Percentiles rank a stretch among this genome's conserved stretches.
phyloP scores from a whole-genome alignment of 768 basidiomycete species.

The Filobasidium wieringae region DNA sequence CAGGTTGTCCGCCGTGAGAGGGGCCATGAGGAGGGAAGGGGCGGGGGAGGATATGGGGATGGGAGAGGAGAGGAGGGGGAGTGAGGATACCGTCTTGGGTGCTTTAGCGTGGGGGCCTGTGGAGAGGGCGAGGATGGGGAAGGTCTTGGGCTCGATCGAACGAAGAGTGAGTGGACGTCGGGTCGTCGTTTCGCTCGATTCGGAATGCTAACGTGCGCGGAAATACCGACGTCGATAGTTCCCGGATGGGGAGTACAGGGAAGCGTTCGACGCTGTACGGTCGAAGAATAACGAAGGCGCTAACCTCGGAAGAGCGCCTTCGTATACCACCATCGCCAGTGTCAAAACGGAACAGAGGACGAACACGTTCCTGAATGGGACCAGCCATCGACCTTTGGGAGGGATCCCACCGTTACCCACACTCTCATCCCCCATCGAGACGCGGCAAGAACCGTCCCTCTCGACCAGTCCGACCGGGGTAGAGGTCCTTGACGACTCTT shows the following conservation, averaged over 20 bases:
- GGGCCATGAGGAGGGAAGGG: not conserved
- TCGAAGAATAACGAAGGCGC: not conserved
- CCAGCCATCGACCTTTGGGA: not conserved
- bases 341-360: conserved; percentile 1
- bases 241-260: conserved; percentile 15
- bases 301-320: conserved; percentile 8
- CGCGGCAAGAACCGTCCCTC: not conserved
- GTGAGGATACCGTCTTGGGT: conserved; percentile 6
- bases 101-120: conserved; percentile 8
- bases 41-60: not conserved
- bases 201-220: not conserved
- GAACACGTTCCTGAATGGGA: not conserved
- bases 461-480: not conserved
- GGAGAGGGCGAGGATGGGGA: conserved; percentile 13
- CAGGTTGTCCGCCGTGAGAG: conserved; percentile 4
- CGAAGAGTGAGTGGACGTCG: conserved; percentile 8
- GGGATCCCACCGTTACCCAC: not conserved
- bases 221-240: conserved; percentile 6
- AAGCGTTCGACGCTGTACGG: conserved; percentile 14
- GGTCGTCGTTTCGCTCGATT: not conserved
- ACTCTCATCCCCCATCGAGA: not conserved
- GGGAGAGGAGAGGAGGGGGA: not conserved
- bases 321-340: conserved; percentile 14
- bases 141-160: conserved; percentile 14
- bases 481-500: not conserved